These are phyloP conservation scores for Penicillium antarcticum DNA, from an alignment of 495 filamentous ascomycete genomes.

Conservation along the genomic window DNA sequence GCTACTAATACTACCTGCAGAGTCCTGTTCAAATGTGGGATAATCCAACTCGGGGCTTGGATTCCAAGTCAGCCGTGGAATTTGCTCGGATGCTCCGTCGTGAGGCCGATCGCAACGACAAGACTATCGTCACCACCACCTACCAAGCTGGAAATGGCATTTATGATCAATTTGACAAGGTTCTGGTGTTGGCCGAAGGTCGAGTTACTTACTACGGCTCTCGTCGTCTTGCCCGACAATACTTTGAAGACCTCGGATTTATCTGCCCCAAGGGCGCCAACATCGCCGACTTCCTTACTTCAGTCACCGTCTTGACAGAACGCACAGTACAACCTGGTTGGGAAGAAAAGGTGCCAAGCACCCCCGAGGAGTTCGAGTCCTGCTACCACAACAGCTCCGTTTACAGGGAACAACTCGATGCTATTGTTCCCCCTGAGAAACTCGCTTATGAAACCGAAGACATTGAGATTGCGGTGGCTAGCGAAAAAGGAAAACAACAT, in stretches of 20 bases:
- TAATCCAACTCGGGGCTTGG: constrained; percentile 73
- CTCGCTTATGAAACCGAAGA: constrained; percentile 40
- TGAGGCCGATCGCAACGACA: constrained; percentile 61
- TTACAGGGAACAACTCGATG: constrained; percentile 55
- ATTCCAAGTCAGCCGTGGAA: constrained; percentile 77
- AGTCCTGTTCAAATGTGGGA: constrained; percentile 86
- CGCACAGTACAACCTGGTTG: constrained; percentile 62
- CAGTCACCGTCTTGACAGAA: constrained; percentile 68
- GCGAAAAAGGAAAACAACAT: constrained; percentile 51
- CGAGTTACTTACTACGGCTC: constrained; percentile 76
- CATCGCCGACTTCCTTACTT: constrained; percentile 76
- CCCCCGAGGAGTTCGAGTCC: constrained; percentile 71
- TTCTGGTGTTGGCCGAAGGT: constrained; percentile 73
- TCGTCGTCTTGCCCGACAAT: constrained; percentile 55
- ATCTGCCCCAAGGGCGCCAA: constrained; percentile 65
- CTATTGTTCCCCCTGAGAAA: constrained; percentile 56
- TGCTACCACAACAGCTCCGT: constrained; percentile 69
- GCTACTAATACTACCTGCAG: constrained; percentile 5
- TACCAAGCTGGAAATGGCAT: constrained; percentile 79
- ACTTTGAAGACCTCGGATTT: constrained; percentile 73
- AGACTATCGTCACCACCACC: constrained; percentile 69
- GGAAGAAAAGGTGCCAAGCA: constrained; percentile 63
- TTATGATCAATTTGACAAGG: constrained; percentile 77
- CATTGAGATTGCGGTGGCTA: constrained; percentile 39
- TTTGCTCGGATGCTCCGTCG: constrained; percentile 67